Conservation (phyloP, 169 alveolate genomes). For the Miamiensis avidus region DNA sequence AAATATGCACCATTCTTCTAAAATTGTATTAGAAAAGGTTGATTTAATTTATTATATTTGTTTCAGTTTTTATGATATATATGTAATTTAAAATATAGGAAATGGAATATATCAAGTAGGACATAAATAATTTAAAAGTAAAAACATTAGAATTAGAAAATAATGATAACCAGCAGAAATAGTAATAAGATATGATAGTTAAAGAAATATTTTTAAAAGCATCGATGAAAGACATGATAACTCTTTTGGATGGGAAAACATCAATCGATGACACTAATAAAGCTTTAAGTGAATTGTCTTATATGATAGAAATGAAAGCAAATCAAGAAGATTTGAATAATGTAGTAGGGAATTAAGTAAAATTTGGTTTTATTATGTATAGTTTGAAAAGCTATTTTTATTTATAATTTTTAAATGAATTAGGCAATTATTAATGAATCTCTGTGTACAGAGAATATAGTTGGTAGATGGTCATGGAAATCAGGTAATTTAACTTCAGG, state of each 20-base stretch:
- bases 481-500: conserved; percentile 72
- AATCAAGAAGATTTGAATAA: conserved; percentile 45
- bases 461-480: conserved; percentile 90
- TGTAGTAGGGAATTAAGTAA: conserved; percentile 9
- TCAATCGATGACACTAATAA: conserved; percentile 66
- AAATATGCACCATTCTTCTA: too few species aligned
- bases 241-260: conserved; percentile 52
- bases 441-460: conserved; percentile 76
- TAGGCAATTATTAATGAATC: conserved; percentile 73
- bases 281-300: conserved; percentile 63
- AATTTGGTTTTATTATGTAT: conserved; percentile 10
- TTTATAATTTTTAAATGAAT: conserved; percentile 24
- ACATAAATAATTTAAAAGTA: conserved; percentile 31
- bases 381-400: conserved; percentile 37
- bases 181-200: conserved; percentile 55
- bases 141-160: conserved; percentile 28
- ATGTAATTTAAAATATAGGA: conserved; percentile 40
- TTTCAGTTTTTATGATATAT: too few species aligned
- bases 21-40: too few species aligned
- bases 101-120: conserved; percentile 33
- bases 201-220: conserved; percentile 53
- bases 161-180: conserved; percentile 43
- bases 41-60: too few species aligned
- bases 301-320: conserved; percentile 65
- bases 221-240: conserved; percentile 67